Evolutionary conservation across 768 basidiomycete genomes (phyloP).

Genomic region (Mrakia gelida): DNA sequence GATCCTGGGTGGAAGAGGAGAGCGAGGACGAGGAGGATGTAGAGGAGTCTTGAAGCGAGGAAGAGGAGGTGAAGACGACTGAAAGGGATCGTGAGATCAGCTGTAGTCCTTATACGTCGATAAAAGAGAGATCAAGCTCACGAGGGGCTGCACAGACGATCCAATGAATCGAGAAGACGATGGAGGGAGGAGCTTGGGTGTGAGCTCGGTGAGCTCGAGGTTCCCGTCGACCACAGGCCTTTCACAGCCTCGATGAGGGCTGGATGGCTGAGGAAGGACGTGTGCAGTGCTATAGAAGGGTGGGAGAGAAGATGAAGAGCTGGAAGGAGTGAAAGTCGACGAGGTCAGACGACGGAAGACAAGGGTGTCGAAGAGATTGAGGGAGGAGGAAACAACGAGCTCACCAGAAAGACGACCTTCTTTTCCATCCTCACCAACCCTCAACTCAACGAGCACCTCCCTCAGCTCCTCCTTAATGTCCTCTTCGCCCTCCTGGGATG

Average conservation of each 20-base stretch:
- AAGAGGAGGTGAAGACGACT: not conserved
- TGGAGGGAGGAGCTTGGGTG: not conserved
- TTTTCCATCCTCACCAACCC: not conserved
- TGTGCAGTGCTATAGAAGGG: not conserved
- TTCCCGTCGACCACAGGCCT: not conserved
- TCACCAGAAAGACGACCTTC: not conserved
- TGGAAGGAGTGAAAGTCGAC: not conserved
- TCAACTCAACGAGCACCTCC: not conserved
- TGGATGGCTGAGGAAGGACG: not conserved
- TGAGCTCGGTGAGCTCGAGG: not conserved
- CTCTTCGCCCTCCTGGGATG: not conserved
- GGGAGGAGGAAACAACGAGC: not conserved
- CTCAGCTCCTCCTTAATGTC: not conserved
- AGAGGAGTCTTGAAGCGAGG: not conserved
- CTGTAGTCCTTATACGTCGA: too few relatives aligned
- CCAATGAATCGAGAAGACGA: not conserved
- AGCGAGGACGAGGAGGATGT: not conserved
- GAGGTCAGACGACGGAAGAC: not conserved
- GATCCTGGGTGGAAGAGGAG: conserved; percentile 7
- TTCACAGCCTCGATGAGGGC: not conserved
- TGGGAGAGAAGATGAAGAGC: not conserved
- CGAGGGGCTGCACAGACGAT: not conserved
- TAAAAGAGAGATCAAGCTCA: not conserved
- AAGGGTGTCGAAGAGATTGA: not conserved
- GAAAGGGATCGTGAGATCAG: too few relatives aligned